phyloP scores from a whole-genome alignment of 345 rosid species.

The Aquilaria yunnanensis region DNA sequence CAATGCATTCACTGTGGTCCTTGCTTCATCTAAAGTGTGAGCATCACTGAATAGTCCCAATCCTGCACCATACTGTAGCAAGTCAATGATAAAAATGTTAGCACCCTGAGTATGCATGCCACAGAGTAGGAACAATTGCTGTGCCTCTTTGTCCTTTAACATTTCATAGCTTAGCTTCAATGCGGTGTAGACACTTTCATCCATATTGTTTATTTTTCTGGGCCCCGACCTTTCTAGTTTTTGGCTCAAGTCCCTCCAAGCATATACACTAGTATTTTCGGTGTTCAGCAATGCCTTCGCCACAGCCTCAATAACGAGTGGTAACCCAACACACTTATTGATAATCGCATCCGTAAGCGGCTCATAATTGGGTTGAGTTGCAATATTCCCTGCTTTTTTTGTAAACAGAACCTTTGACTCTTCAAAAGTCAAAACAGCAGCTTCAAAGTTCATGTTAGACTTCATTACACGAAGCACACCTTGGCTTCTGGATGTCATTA shows the following conservation, averaged over 20 bases:
- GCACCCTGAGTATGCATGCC: neutral
- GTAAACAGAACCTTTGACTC: conserved; percentile 18
- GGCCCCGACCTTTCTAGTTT: neutral
- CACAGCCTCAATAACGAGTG: conserved; percentile 11
- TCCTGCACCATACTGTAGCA: neutral
- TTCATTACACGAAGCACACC: conserved; percentile 7
- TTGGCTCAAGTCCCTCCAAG: conserved; percentile 6
- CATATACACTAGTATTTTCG: too few species aligned
- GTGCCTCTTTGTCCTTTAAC: neutral
- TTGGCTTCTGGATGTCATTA: conserved; percentile 16
- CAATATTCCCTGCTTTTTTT: conserved; percentile 2
- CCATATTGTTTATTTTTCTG: neutral
- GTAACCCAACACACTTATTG: conserved; percentile 24
- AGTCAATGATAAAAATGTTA: neutral
- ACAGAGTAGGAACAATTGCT: neutral
- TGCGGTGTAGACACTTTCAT: neutral
- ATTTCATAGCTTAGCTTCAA: neutral
- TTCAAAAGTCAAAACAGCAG: neutral
- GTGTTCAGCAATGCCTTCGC: conserved; percentile 6
- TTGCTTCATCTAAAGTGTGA: neutral
- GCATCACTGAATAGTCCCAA: neutral
- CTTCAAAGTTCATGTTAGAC: neutral
- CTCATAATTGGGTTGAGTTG: neutral
- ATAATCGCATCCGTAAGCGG: neutral
- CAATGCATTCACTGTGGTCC: conserved; percentile 4